Conservation (phyloP, 2,329 filamentous ascomycete genomes). For the Fusarium sp. region DNA sequence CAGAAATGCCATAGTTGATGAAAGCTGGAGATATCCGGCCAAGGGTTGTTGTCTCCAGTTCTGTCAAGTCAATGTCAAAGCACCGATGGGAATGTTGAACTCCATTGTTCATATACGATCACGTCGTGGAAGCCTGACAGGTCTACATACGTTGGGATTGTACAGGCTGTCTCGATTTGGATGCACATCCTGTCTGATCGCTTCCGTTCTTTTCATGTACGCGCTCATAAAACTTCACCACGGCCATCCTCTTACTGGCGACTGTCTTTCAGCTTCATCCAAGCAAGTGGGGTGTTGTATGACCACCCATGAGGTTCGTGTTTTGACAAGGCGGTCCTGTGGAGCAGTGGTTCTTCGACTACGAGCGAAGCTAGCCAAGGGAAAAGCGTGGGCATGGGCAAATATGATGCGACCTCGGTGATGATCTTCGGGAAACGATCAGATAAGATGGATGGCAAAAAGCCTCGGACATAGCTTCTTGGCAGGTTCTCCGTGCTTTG, state of each 20-base stretch:
- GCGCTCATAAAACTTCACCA: background rate
- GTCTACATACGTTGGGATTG: conserved; percentile 8
- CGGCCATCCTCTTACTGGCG: background rate
- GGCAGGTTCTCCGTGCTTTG: conserved; percentile 17
- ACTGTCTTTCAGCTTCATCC: conserved; percentile 17
- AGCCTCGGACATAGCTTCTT: conserved; percentile 10
- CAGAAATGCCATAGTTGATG: background rate
- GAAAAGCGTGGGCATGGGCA: conserved; percentile 9
- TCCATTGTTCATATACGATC: conserved; percentile 10
- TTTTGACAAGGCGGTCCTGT: conserved; percentile 22
- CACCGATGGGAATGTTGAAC: conserved; percentile 13
- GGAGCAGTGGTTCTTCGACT: conserved; percentile 30
- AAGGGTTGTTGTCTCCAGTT: background rate
- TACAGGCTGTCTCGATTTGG: background rate
- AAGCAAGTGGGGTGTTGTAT: conserved; percentile 28
- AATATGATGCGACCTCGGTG: conserved; percentile 44
- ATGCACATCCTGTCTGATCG: background rate
- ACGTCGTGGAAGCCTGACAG: background rate
- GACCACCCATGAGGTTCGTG: conserved; percentile 18
- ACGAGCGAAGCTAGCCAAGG: conserved; percentile 23
- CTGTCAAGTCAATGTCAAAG: background rate
- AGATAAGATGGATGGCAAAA: conserved; percentile 40
- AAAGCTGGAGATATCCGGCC: background rate
- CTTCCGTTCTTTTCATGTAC: conserved; percentile 2
- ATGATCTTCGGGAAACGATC: conserved; percentile 55